A percentile compares a stretch with the other conserved stretches of the same genome.
These are phyloP conservation scores for Venturia asperata DNA, from an alignment of 2,329 filamentous ascomycete genomes.

Conservation along the genomic window DNA sequence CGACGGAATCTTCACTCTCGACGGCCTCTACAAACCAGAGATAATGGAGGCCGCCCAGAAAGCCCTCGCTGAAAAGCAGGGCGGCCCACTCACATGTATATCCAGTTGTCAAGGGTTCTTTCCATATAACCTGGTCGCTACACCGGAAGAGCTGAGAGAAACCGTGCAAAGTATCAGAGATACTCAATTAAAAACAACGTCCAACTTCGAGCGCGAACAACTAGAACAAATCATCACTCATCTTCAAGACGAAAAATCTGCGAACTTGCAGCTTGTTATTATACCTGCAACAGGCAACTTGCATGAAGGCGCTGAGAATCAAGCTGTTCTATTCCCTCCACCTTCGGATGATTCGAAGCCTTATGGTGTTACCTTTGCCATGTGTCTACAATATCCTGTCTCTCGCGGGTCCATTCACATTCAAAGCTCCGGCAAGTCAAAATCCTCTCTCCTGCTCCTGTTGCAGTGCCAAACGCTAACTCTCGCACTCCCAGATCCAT, in stretches of 20 bases:
- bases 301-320: background rate
- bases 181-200: constrained; percentile 4
- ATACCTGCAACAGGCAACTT: background rate
- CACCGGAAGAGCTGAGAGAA: background rate
- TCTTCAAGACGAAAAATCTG: background rate
- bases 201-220: constrained; percentile 18
- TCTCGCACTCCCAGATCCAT: constrained; percentile 20
- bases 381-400: constrained; percentile 28
- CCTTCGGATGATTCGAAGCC: background rate
- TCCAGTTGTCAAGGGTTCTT: constrained; percentile 20
- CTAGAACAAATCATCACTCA: constrained; percentile 19
- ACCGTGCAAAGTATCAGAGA: background rate
- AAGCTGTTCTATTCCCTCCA: constrained; percentile 21
- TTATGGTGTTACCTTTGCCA: constrained; percentile 2
- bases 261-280: background rate
- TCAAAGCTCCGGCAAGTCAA: constrained; percentile 24
- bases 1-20: constrained; percentile 2
- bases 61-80: background rate
- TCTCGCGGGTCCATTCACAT: constrained; percentile 29
- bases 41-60: constrained; percentile 1
- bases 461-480: constrained; percentile 25
- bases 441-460: constrained; percentile 26
- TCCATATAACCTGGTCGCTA: constrained; percentile 13
- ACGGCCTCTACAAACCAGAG: background rate
- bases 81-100: constrained; percentile 7